Evolutionary conservation across 148 eudicot species (phyloP), one percentile per base, ranked within the genome.

Genomic region (Gaultheria prostrata): DNA sequence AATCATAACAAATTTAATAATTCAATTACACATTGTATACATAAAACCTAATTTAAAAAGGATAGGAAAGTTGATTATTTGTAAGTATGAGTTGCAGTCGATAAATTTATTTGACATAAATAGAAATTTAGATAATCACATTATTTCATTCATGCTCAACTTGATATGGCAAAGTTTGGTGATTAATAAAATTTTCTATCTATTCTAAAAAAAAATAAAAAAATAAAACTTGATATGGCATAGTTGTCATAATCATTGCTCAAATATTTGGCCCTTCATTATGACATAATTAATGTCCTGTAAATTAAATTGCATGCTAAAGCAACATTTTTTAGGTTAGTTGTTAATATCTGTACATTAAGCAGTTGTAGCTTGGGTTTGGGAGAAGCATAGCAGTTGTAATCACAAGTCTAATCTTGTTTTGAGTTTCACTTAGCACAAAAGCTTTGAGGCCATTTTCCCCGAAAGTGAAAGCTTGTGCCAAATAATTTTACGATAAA

Each of bases 231-330:
- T 75, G 24, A 4, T 12, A n/a, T 8, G 14, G 51, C 28, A 74
- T 21, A 20, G 77, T 74, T 45, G 78, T 49, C 32, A n/a, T 46
- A 49, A 75, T 45, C 78, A 75, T 45, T 75, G 78, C 54, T 75
- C 28, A 43, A 35, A 72, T 43, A 9, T 4, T 73, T 39, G 3
- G 21, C 50, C 33, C 20, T n/a, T 75, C 30, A n/a, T 11, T 21
- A 4, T 75, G 26, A n/a, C 53, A 45, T 24, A 20, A 20, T n/a
- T n/a, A n/a, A 30, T n/a, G 54, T 75, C 30, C 2, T 46, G 78
- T 6, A 75, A 46, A 46, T 75, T 6, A 75, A 46, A 46, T 75
- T 48, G 14, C 17, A 4, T n/a, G 76, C 76, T 5, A 6, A 72
- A 72, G 11, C 76, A 72, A 30, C 76, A 72, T 72, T 32, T 14